Evolutionary conservation across 768 basidiomycete species (phyloP).

Genomic region (Pleurotus eryngii): DNA sequence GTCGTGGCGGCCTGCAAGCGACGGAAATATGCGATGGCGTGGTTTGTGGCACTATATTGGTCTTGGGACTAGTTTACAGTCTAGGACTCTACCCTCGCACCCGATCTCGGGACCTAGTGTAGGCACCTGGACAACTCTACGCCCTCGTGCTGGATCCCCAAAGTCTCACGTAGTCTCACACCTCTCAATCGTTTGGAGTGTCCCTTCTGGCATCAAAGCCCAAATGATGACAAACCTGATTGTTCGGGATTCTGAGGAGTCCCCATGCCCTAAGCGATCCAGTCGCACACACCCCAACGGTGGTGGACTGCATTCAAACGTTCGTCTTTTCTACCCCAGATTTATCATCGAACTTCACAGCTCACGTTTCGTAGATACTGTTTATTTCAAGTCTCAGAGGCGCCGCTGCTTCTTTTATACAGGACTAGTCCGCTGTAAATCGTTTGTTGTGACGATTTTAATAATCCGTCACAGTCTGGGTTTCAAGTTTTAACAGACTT

Average conservation of each 20-base stretch:
- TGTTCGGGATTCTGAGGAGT: neutral
- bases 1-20: neutral
- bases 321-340: neutral
- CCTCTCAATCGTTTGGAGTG: neutral
- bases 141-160: too few relatives aligned
- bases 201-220: neutral
- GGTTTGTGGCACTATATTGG: too few relatives aligned
- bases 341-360: too few relatives aligned
- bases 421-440: neutral
- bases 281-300: neutral
- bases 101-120: too few relatives aligned
- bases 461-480: neutral
- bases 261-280: neutral
- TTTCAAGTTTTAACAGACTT: neutral
- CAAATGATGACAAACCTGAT: neutral
- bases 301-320: constrained; percentile 3
- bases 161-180: neutral
- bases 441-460: neutral
- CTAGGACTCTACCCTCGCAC: too few relatives aligned
- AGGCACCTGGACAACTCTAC: too few relatives aligned
- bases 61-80: too few relatives aligned
- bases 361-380: too few relatives aligned
- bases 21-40: neutral
- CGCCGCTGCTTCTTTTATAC: neutral
- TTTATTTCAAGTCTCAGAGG: neutral